Base-by-base conservation (phyloP, 768 basidiomycete species). In the Lanmaoa pseudosensibilis region DNA sequence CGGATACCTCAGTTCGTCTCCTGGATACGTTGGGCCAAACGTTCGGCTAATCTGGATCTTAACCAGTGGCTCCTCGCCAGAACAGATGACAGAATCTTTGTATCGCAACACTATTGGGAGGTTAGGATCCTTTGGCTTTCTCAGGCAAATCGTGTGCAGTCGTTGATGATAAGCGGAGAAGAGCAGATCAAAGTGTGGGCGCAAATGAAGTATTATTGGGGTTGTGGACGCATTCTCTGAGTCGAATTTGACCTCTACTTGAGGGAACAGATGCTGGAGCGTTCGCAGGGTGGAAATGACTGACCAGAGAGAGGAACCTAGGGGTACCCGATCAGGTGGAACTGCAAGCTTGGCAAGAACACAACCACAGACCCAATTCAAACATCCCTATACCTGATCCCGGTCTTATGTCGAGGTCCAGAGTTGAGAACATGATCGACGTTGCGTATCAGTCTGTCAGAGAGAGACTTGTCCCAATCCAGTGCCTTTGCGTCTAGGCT, bases 21-120 rank as follows among this genome's bases (percentile, higher is more conserved):
- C 82, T 12, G 87, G 83, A 69, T 92, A 93, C 1, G 91, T 93
- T 2, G 91, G 92, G 3, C 91, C 91, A 71, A 94, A 92, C 16
- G 81, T 83, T 39, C 83, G 80, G 56, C 81, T 86, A 4, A 93
- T 87, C 32, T 78, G 80, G 2, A 87, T 78, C 41, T 86, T 81
- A 46, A 83, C 77, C 16, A 94, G 73, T 2, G 82, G 75, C 41
- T 87, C 83, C 25, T 83, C 78, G 0, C 77, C 73, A 7, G 87
- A 85, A 5, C 87, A 87, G 18, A 92, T 75, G 8, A 84, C 66
- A 2, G 73, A 74, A 52, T 84, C 82, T 67, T 85, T 87, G 71
- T 91, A 92, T 52, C 82, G 81, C 33, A 92, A 71, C 11, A 79
- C 82, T 27, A 90, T 76, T 4, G 87, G 85, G 2, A 87, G 89